Evolutionary conservation across 148 eudicot genomes (phyloP).

Genomic region (Pharnaceum exiguum): DNA sequence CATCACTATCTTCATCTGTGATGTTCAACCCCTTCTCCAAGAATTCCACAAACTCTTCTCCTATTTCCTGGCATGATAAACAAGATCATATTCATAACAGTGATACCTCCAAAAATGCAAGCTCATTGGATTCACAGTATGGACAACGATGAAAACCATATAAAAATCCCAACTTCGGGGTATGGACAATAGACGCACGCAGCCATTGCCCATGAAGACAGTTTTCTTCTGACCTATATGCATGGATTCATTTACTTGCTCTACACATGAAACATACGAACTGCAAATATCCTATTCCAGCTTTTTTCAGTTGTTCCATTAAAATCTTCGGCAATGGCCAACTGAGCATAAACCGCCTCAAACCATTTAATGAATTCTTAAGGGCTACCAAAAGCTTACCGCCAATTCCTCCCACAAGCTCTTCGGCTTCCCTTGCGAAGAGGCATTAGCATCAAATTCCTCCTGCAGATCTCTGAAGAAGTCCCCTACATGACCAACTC

Average conservation of each 20-base stretch:
- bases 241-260: too few relatives aligned
- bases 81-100: background rate
- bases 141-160: background rate
- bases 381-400: conserved; percentile 35
- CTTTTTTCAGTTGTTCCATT: too few relatives aligned
- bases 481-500: conserved; percentile 53
- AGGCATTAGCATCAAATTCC: conserved; percentile 76
- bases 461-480: conserved; percentile 87
- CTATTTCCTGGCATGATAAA: conserved; percentile 58
- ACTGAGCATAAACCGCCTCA: too few relatives aligned
- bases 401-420: conserved; percentile 97
- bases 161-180: too few relatives aligned
- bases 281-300: too few relatives aligned
- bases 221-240: too few relatives aligned
- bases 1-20: conserved; percentile 31
- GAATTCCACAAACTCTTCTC: conserved; percentile 97
- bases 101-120: background rate
- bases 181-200: too few relatives aligned
- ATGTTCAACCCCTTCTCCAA: conserved; percentile 93
- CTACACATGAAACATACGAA: too few relatives aligned
- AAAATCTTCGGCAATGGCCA: too few relatives aligned
- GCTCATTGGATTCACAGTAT: background rate
- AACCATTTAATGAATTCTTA: too few relatives aligned
- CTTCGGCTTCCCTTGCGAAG: conserved; percentile 88
- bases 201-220: too few relatives aligned